Evolutionary conservation across 202 grass and related monocot species (phyloP).

Genomic region (Bolboschoenoplectus hybrid): DNA sequence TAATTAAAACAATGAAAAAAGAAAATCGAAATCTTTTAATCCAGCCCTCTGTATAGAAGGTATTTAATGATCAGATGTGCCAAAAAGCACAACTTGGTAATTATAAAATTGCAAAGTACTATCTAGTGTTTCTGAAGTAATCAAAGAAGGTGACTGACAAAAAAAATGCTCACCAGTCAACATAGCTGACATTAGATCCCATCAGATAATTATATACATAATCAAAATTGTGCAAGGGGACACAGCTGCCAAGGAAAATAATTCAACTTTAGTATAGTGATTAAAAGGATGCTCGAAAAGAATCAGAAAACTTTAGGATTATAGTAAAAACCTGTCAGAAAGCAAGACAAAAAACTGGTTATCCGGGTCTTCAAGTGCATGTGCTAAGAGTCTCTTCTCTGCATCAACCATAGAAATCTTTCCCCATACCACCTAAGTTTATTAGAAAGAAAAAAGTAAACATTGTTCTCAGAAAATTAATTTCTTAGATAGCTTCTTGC

Average conservation of each 20-base stretch:
- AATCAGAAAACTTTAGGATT: constrained; percentile 38
- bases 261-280: constrained; percentile 47
- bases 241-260: constrained; percentile 68
- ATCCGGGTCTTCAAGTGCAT: constrained; percentile 85
- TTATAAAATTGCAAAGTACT: constrained; percentile 13
- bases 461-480: neutral
- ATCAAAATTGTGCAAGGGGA: constrained; percentile 95
- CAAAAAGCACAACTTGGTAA: neutral
- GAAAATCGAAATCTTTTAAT: neutral
- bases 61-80: neutral
- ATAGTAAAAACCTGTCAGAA: constrained; percentile 73
- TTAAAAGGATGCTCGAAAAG: constrained; percentile 37
- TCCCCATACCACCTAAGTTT: constrained; percentile 87
- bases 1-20: constrained; percentile 11
- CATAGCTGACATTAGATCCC: constrained; percentile 80
- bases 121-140: constrained; percentile 17
- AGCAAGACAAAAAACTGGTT: constrained; percentile 98
- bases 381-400: constrained; percentile 91
- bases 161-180: constrained; percentile 77
- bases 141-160: constrained; percentile 36
- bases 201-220: constrained; percentile 94
- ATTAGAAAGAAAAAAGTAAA: neutral
- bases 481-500: neutral
- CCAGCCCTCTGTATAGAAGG: neutral
- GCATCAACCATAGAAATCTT: constrained; percentile 99